Evolutionary conservation across 805 yeast species (phyloP), one percentile per base, ranked within the genome.

Genomic region (Nakazawaea anatomiae): DNA sequence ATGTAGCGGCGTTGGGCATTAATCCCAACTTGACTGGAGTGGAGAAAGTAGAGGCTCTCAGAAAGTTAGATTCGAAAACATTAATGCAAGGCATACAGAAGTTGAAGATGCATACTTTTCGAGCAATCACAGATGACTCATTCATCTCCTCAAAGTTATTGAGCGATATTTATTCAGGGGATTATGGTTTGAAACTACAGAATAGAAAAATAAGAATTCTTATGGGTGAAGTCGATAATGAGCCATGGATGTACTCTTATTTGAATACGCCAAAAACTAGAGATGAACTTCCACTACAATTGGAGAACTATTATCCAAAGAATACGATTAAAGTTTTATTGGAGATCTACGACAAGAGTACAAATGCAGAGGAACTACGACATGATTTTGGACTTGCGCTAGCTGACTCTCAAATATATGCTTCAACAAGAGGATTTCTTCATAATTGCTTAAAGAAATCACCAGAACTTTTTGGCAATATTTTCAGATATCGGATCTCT

Each of bases 71-170:
- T 11, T 14, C 27, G 7, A 14, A 31, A 31, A 45, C 6, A 4
- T 44, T 63, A 36, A 62, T 52, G 45, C 64, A 60, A 41, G 56
- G 57, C 39, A 61, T 68, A 39, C 60, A 60, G 34, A 50, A 56
- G 4, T 51, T 68, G 50, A 55, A 55, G 11, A 48, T 52, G 48
- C 69, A 65, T 53, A 67, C 71, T 11, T 73, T 72, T 55, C 60
- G 76, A 56, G 75, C 75, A 5, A 66, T 69, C 25, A 64, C 74
- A 2, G 76, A 72, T 54, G 65, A 60, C 38, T 57, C 66, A 42
- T 70, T 73, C 58, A 66, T 73, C 9, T 51, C 69, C 1, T 47
- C 60, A 3, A 53, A 55, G 6, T 46, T 73, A 25, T 55, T 73
- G 14, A 40, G 44, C 18, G 76, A 73, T 54, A 55, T 72, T 6